These are phyloP conservation scores for Sugiyamaella marilandica DNA, from an alignment of 805 yeast genomes.

Conservation along the genomic window DNA sequence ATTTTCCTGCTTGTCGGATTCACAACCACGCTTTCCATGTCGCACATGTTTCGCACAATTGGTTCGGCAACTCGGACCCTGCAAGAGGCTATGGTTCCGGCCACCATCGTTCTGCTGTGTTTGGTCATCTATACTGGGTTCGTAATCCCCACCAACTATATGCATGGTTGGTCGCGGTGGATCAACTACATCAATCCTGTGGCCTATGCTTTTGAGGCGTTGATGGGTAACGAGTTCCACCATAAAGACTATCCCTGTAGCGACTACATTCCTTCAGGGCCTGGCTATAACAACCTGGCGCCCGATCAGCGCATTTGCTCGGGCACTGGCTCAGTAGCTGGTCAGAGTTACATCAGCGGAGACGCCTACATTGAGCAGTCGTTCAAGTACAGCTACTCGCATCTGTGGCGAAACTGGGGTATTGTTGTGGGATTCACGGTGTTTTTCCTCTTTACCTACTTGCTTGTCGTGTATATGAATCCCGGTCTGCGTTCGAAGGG, in stretches of 20 bases:
- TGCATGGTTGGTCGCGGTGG: conserved; percentile 52
- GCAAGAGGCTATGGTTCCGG: conserved; percentile 42
- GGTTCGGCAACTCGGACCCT: conserved; percentile 37
- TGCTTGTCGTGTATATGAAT: conserved; percentile 46
- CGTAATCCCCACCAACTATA: conserved; percentile 40
- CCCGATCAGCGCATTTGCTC: conserved; percentile 45
- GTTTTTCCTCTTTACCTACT: conserved; percentile 51
- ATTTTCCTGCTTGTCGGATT: conserved; percentile 42
- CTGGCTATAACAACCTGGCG: conserved; percentile 27
- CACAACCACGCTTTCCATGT: conserved; percentile 48
- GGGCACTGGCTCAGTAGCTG: conserved; percentile 53
- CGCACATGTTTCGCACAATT: conserved; percentile 44
- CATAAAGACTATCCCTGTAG: conserved; percentile 38
- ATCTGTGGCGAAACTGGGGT: conserved; percentile 64
- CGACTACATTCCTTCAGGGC: conserved; percentile 42
- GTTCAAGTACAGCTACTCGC: conserved; percentile 41
- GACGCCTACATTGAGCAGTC: conserved; percentile 42
- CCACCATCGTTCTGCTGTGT: conserved; percentile 38
- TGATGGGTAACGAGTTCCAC: conserved; percentile 45
- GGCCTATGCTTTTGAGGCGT: conserved; percentile 42
- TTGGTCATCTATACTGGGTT: conserved; percentile 45
- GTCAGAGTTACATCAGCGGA: conserved; percentile 49
- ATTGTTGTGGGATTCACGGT: conserved; percentile 52
- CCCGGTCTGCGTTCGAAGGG: conserved; percentile 41
- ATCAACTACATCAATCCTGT: conserved; percentile 44